Evolutionary conservation across 768 basidiomycete genomes (phyloP).

Genomic region (Pseudohyphozyma bogoriensis): DNA sequence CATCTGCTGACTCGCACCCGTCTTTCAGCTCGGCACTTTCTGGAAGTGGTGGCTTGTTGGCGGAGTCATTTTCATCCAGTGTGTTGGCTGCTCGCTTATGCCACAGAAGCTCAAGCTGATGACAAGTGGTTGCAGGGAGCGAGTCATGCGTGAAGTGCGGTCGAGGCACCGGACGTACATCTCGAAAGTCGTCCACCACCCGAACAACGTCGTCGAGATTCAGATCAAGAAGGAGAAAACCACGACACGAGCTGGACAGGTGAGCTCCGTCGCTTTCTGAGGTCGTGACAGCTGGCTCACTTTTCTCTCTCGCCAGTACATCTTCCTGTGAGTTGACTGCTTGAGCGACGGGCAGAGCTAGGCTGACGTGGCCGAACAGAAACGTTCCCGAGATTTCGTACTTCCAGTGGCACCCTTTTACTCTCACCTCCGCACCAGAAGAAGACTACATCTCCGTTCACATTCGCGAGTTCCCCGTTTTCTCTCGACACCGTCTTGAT

Average conservation of each 20-base stretch:
- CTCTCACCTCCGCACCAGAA: slow-evolving; percentile 75
- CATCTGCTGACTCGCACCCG: no score
- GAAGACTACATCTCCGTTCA: slow-evolving; percentile 93
- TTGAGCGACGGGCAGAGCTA: no score
- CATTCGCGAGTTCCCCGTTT: slow-evolving; percentile 49
- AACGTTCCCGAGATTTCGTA: slow-evolving; percentile 83
- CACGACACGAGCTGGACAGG: slow-evolving; percentile 36
- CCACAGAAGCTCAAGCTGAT: no score
- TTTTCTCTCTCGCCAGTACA: no score
- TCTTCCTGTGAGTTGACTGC: slow-evolving; percentile 51
- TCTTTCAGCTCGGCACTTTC: slow-evolving; percentile 82
- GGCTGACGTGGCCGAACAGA: not conserved
- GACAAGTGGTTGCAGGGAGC: no score
- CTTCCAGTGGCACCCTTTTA: slow-evolving; percentile 97
- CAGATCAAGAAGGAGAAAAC: slow-evolving; percentile 97
- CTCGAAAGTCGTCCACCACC: slow-evolving; percentile 80
- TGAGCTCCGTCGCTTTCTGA: no score
- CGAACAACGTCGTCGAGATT: slow-evolving; percentile 83
- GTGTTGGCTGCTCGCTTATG: no score
- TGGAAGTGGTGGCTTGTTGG: slow-evolving; percentile 93
- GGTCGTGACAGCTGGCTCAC: no score
- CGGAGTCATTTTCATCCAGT: slow-evolving; percentile 58
- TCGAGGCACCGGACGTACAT: slow-evolving; percentile 85
- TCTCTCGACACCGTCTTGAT: not conserved
- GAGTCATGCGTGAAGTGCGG: slow-evolving; percentile 81